Conservation (phyloP, 2,329 filamentous ascomycete genomes). For the Orbilia ellipsospora region DNA sequence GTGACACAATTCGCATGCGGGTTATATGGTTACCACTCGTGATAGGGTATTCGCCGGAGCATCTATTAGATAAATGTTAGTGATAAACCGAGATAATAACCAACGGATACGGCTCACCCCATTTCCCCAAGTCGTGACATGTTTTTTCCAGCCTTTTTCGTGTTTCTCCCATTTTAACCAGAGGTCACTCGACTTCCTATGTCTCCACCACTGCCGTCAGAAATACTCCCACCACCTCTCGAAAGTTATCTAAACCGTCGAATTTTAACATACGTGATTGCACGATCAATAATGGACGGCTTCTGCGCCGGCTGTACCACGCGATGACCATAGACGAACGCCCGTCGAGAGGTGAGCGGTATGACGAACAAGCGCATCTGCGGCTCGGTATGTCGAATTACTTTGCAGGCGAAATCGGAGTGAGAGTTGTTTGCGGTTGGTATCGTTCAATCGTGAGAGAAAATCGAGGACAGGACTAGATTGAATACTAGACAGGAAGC, state of each 20-base stretch:
- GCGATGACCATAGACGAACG: slow-evolving; percentile 90
- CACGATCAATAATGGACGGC: slow-evolving; percentile 57
- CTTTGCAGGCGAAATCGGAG: background rate
- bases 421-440: slow-evolving; percentile 10
- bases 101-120: slow-evolving; percentile 60
- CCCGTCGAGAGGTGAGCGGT: slow-evolving; percentile 89
- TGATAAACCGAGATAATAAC: background rate
- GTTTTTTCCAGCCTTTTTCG: slow-evolving; percentile 86
- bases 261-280: slow-evolving; percentile 56
- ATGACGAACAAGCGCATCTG: slow-evolving; percentile 92
- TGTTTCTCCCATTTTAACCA: slow-evolving; percentile 91
- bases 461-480: slow-evolving; percentile 10
- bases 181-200: slow-evolving; percentile 64
- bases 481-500: slow-evolving; percentile 16
- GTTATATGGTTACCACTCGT: slow-evolving; percentile 74
- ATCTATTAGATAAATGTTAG: slow-evolving; percentile 62
- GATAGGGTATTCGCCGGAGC: slow-evolving; percentile 87
- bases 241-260: slow-evolving; percentile 6
- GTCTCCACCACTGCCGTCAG: background rate
- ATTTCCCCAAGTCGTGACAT: slow-evolving; percentile 87
- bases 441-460: background rate
- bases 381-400: slow-evolving; percentile 25
- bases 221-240: background rate
- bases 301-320: slow-evolving; percentile 69
- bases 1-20: background rate